Conservation (phyloP, 176 grass and related monocot species). For the Musa beccarii region DNA sequence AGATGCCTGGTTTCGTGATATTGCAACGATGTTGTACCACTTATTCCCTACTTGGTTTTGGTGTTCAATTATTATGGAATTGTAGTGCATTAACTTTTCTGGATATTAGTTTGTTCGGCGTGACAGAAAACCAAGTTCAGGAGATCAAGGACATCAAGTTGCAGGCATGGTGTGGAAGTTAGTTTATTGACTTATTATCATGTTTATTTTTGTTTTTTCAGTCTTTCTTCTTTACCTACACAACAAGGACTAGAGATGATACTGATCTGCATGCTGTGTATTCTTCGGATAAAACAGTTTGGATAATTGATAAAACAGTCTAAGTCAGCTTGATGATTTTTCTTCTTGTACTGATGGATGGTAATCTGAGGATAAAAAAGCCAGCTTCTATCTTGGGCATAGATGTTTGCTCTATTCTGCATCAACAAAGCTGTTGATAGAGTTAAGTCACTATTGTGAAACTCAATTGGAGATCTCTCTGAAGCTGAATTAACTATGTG, state of each 20-base stretch:
- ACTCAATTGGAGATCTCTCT: too few species aligned
- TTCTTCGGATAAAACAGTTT: background rate
- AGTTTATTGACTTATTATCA: background rate
- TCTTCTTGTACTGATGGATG: too few species aligned
- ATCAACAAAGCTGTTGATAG: too few species aligned
- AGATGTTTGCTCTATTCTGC: too few species aligned
- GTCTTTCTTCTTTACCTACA: background rate
- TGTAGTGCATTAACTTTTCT: slow-evolving; percentile 9
- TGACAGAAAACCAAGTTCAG: slow-evolving; percentile 17
- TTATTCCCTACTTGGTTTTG: slow-evolving; percentile 1
- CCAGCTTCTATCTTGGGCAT: too few species aligned
- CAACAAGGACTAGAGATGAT: background rate
- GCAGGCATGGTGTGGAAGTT: slow-evolving; percentile 63
- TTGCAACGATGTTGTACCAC: slow-evolving; percentile 54
- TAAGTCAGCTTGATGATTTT: too few species aligned
- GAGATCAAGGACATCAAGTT: slow-evolving; percentile 31
- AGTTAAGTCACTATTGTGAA: too few species aligned
- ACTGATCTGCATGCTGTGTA: background rate
- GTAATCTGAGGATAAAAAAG: too few species aligned
- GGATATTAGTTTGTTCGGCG: slow-evolving; percentile 51
- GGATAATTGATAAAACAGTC: too few species aligned
- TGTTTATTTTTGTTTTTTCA: background rate
- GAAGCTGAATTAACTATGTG: too few species aligned
- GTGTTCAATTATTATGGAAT: background rate
- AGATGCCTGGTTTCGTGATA: slow-evolving; percentile 96